Evolutionary conservation across 2,329 filamentous ascomycete species (phyloP), one percentile per base, ranked within the genome.

Genomic region (Fusarium drepaniforme): DNA sequence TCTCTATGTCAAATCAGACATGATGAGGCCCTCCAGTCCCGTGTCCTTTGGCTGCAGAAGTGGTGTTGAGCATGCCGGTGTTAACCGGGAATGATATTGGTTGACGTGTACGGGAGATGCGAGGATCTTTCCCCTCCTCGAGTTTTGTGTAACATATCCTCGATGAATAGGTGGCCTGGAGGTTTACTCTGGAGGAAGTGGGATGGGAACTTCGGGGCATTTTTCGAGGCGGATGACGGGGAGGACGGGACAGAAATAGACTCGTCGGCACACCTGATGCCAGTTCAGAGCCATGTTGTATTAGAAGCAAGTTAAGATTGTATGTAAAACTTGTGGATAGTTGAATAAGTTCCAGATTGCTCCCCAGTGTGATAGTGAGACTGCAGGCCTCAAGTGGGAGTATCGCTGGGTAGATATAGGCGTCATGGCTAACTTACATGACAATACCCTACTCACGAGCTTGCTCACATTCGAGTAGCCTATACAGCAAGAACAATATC

Each of bases 141-240:
- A 49, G 23, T 18, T 18, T 9, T 49, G 44, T 49, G 44, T 46
- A 35, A 21, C 21, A n/a, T 35, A 18, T 9, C n/a, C n/a, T 12
- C 23, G 23, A 8, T 46, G n/a, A 23, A 3, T 23, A 18, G 25
- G 21, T 51, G 28, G 40, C 5, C 33, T 13, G 18, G 21, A 16
- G 44, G 23, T 21, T 64, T 64, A 57, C n/a, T 64, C 42, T 11
- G 46, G 62, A 9, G 62, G 62, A 5, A 56, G 49, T 18, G 49
- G 62, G 25, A 64, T 57, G 11, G 37, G 49, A 21, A 64, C 46
- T 42, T 64, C 62, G 18, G 62, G 62, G n/a, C 62, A 57, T 23
- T 30, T 56, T 23, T 64, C 62, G n/a, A 57, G 62, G 25, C 62
- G 37, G 33, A 64, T 4, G 23, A 57, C 37, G 12, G 61, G 46